Conservation (phyloP, 148 eudicot genomes). For the Salicornia ramosissima region DNA sequence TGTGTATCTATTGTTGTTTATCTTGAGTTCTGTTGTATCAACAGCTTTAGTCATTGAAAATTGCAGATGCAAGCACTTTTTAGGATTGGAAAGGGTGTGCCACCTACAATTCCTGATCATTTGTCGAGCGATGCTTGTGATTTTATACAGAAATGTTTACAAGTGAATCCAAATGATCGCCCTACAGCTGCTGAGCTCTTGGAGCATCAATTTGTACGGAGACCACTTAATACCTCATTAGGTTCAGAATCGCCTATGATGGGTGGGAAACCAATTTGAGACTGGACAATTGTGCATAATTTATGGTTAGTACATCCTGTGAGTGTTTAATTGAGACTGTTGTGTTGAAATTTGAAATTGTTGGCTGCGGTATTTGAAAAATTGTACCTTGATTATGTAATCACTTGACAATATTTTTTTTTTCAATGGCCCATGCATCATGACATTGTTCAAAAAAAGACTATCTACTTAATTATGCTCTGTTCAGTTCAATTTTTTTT, state of each 20-base stretch:
- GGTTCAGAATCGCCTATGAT: constrained; percentile 57
- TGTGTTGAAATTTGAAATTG: not conserved
- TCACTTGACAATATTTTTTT: no score
- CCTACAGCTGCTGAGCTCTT: constrained; percentile 43
- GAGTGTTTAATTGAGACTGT: constrained; percentile 6
- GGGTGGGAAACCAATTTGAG: constrained; percentile 27
- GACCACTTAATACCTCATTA: constrained; percentile 31
- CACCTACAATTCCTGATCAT: constrained; percentile 56
- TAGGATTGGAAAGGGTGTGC: constrained; percentile 67
- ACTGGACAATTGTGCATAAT: not conserved
- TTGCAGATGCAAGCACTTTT: constrained; percentile 64
- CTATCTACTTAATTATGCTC: no score
- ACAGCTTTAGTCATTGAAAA: constrained; percentile 11
- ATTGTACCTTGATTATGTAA: no score
- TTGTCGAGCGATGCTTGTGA: constrained; percentile 67
- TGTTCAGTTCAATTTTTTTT: no score
- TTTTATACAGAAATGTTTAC: constrained; percentile 44
- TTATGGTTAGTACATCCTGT: not conserved
- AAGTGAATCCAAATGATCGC: constrained; percentile 34
- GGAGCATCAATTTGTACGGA: constrained; percentile 45
- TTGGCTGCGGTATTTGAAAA: not conserved
- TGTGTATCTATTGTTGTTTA: not conserved
- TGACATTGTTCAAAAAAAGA: no score
- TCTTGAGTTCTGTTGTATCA: constrained; percentile 8
- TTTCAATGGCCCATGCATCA: no score